Base-by-base conservation (phyloP, 1,284 basidiomycete genomes). In the Cutaneotrichosporon curvatum region DNA sequence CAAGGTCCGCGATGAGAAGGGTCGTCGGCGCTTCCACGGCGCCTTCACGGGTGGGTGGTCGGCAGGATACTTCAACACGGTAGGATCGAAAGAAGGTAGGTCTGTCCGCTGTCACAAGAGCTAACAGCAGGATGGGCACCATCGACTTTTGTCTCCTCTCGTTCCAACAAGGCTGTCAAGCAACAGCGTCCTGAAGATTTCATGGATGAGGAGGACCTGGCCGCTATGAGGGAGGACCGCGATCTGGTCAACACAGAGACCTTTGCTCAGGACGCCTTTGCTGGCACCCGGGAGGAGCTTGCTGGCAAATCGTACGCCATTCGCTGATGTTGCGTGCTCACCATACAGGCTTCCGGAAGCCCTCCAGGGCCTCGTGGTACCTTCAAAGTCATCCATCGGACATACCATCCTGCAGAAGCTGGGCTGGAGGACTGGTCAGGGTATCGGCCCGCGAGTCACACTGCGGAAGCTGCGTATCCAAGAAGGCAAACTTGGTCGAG, bases 201-300 rank as follows among this genome's bases (percentile, higher is more conserved):
- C 68, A 98, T 98, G 94, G 94, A 98, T 71, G 94, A 96, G 37
- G 95, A 98, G 72, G 94, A 96, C 68, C 73, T 94, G n/a, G 80
- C 83, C 32, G 87, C 87, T 53, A 68, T 85, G 51, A 79, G 78
- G 33, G 85, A 87, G 40, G 80, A 79, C 57, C 77, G 82, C 55
- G 80, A 80, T 37, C 68, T 94, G 9, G 84, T 87, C 61, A 71
- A 68, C 43, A 72, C 68, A 2, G 67, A 70, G 3, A 67, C 62
- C 0, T 72, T 72, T 50, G 55, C 53, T 19, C 79, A 80, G 81
- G 70, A 85, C 81, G 79, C 81, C 16, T 72, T 78, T 1, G 81
- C 77, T 8, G 79, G 78, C 0, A 80, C 79, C 1, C 75, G 79
- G 49, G 74, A 76, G 0, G 81, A 80, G 20, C 37, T 63, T 18